phyloP scores from a whole-genome alignment of 495 filamentous ascomycete genomes.

The Hypoxylon trugodes region DNA sequence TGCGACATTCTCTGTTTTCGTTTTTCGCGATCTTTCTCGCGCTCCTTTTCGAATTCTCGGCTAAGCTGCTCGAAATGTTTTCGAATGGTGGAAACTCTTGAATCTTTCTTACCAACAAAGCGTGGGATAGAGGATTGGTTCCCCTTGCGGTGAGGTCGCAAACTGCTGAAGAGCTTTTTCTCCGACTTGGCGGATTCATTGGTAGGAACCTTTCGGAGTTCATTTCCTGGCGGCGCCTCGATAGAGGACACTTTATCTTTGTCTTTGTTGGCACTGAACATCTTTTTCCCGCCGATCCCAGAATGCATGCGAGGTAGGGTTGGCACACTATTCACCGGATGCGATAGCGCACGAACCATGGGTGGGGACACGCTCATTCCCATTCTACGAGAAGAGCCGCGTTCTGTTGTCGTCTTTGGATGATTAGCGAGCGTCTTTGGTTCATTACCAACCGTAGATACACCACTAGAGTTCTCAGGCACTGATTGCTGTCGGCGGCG shows the following conservation, averaged over 20 bases:
- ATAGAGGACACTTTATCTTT: slow-evolving; percentile 39
- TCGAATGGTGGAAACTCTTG: slow-evolving; percentile 85
- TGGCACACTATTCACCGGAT: slow-evolving; percentile 57
- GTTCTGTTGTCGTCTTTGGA: slow-evolving; percentile 45
- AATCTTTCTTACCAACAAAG: slow-evolving; percentile 74
- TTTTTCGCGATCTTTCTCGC: slow-evolving; percentile 83
- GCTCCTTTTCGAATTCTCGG: slow-evolving; percentile 95
- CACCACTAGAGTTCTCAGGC: slow-evolving; percentile 38
- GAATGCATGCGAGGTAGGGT: slow-evolving; percentile 41
- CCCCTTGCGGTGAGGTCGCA: slow-evolving; percentile 68
- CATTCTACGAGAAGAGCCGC: slow-evolving; percentile 51
- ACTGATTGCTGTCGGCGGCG: slow-evolving; percentile 51
- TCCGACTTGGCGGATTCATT: slow-evolving; percentile 61
- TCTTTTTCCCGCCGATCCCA: slow-evolving; percentile 35
- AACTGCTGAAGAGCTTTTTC: slow-evolving; percentile 72
- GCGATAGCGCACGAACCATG: slow-evolving; percentile 73
- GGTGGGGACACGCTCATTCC: slow-evolving; percentile 66
- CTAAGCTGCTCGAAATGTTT: slow-evolving; percentile 97
- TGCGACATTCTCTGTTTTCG: slow-evolving; percentile 82
- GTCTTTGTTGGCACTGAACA: slow-evolving; percentile 40
- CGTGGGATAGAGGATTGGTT: slow-evolving; percentile 86
- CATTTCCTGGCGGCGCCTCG: slow-evolving; percentile 34
- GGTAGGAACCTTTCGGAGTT: slow-evolving; percentile 39
- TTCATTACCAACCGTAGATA: slow-evolving; percentile 34
- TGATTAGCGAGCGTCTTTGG: slow-evolving; percentile 8